phyloP scores from a whole-genome alignment of 345 rosid species.

The Anacardium occidentale region DNA sequence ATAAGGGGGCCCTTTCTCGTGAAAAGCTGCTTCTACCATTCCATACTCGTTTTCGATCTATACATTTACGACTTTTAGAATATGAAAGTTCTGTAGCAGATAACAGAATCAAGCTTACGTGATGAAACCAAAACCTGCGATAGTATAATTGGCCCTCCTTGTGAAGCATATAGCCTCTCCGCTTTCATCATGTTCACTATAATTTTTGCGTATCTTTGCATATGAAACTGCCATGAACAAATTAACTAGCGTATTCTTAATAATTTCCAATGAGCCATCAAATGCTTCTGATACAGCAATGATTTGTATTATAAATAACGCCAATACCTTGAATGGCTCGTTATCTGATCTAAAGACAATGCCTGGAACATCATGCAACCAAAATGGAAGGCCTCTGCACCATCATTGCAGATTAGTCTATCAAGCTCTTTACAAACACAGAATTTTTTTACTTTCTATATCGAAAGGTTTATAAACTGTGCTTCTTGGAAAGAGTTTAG shows the following conservation, averaged over 20 bases:
- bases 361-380: slow-evolving; percentile 74
- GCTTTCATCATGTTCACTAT: slow-evolving; percentile 71
- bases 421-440: neutral
- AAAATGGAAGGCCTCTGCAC: slow-evolving; percentile 74
- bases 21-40: slow-evolving; percentile 48
- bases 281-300: neutral
- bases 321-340: slow-evolving; percentile 69
- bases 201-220: slow-evolving; percentile 53
- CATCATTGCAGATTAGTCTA: neutral
- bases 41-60: slow-evolving; percentile 86
- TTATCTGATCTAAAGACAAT: slow-evolving; percentile 75
- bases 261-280: neutral
- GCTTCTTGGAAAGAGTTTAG: neutral
- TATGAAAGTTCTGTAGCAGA: neutral
- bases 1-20: slow-evolving; percentile 54
- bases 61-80: neutral
- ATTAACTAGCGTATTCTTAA: neutral
- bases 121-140: slow-evolving; percentile 53
- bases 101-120: neutral
- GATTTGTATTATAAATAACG: slow-evolving; percentile 10
- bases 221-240: slow-evolving; percentile 47
- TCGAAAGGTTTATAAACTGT: neutral
- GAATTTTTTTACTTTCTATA: neutral
- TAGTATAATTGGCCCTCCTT: slow-evolving; percentile 86
- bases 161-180: slow-evolving; percentile 66